Conservation (phyloP, 345 rosid genomes). For the Heritiera littoralis region DNA sequence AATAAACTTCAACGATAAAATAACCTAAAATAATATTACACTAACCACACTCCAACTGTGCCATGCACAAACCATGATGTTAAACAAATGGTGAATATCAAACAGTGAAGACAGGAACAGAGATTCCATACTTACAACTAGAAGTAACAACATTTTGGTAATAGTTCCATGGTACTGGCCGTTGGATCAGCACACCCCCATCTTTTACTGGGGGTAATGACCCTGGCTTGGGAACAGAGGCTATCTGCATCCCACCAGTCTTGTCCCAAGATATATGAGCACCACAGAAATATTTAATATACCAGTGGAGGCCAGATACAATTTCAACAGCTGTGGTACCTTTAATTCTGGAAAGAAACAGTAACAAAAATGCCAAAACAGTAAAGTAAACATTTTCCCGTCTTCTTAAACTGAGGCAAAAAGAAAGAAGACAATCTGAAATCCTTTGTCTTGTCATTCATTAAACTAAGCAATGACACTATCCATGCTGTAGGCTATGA, state of each 20-base stretch:
- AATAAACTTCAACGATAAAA: background rate
- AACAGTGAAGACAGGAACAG: constrained; percentile 17
- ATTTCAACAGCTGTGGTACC: constrained; percentile 90
- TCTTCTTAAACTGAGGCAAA: constrained; percentile 7
- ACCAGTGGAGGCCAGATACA: constrained; percentile 93
- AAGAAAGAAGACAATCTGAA: background rate
- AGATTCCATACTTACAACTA: constrained; percentile 62
- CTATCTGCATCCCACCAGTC: constrained; percentile 85
- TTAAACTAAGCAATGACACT: background rate
- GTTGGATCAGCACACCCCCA: constrained; percentile 61
- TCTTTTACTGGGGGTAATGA: constrained; percentile 64
- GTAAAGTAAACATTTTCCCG: background rate
- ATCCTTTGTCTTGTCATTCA: background rate
- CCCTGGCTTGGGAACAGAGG: constrained; percentile 73
- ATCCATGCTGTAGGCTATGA: background rate
- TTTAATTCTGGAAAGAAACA: constrained; percentile 48
- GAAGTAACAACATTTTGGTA: constrained; percentile 96
- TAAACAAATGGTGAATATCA: background rate
- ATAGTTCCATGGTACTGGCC: constrained; percentile 95
- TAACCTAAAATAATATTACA: background rate
- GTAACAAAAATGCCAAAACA: background rate
- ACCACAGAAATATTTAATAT: constrained; percentile 76
- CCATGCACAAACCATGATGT: background rate
- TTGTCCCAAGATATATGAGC: constrained; percentile 97
- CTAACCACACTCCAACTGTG: background rate